A percentile compares a stretch with the other conserved stretches of the same genome.
Evolutionary conservation across 208 protist genomes (phyloP).

Genomic region (Crithidia brevicula): DNA sequence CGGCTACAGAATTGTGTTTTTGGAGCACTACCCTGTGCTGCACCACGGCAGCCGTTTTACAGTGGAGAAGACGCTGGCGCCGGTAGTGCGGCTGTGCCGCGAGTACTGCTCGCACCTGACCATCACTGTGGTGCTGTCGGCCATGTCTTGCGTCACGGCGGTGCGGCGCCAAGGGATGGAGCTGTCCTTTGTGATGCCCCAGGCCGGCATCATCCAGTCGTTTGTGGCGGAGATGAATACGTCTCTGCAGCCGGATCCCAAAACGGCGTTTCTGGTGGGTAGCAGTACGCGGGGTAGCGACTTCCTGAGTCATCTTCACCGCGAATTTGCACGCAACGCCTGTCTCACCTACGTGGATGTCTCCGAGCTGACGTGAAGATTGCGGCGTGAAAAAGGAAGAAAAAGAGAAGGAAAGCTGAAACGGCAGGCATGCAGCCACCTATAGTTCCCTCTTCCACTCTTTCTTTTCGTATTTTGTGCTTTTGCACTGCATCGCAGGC

Average conservation of each 20-base stretch:
- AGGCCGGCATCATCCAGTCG: constrained; percentile 63
- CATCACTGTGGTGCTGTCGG: constrained; percentile 76
- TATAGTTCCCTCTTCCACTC: too few species aligned
- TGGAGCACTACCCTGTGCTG: constrained; percentile 82
- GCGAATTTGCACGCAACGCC: constrained; percentile 38
- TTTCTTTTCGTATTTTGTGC: too few species aligned
- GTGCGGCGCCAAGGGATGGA: constrained; percentile 33
- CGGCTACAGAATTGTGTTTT: constrained; percentile 73
- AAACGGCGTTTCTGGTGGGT: constrained; percentile 62
- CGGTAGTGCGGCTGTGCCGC: constrained; percentile 49
- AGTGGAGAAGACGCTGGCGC: constrained; percentile 45
- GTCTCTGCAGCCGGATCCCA: constrained; percentile 58
- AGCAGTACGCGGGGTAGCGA: constrained; percentile 17
- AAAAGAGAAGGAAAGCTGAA: too few species aligned
- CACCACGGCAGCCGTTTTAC: constrained; percentile 69
- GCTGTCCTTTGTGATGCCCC: constrained; percentile 59
- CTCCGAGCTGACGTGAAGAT: constrained; percentile 17
- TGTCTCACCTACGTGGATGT: constrained; percentile 43
- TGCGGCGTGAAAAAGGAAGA: too few species aligned
- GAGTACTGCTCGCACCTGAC: constrained; percentile 25
- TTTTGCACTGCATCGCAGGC: too few species aligned
- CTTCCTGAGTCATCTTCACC: constrained; percentile 35
- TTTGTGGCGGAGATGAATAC: constrained; percentile 73
- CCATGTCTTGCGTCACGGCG: constrained; percentile 74
- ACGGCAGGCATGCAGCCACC: too few species aligned